Percentiles rank a stretch among this genome's conserved stretches.
Conservation (phyloP, 345 rosid species). For the Murraya paniculata region DNA sequence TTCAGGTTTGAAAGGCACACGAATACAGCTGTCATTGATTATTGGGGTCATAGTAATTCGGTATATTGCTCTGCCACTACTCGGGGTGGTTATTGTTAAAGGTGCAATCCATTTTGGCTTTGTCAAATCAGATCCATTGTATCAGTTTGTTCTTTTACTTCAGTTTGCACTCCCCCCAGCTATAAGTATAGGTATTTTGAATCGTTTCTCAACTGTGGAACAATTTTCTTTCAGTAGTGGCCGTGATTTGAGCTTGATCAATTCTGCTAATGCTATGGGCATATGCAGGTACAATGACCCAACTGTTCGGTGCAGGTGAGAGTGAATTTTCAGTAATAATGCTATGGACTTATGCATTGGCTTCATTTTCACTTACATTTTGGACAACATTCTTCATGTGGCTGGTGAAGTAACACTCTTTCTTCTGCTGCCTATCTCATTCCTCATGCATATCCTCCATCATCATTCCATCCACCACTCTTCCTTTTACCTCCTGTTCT, state of each 20-base stretch:
- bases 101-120: constrained; percentile 30
- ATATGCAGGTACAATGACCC: constrained; percentile 42
- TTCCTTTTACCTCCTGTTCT: neutral
- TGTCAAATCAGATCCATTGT: constrained; percentile 37
- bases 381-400: constrained; percentile 50
- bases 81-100: constrained; percentile 35
- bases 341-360: constrained; percentile 36
- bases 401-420: constrained; percentile 18
- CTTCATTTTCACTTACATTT: constrained; percentile 37
- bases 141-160: constrained; percentile 49
- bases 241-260: neutral
- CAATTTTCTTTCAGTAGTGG: neutral
- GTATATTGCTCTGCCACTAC: constrained; percentile 32
- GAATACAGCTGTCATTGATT: constrained; percentile 14
- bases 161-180: constrained; percentile 60
- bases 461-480: neutral
- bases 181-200: constrained; percentile 38
- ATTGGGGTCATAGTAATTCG: constrained; percentile 37
- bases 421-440: neutral
- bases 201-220: neutral
- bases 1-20: constrained; percentile 50
- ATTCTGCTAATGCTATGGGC: neutral
- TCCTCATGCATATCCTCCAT: neutral
- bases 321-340: constrained; percentile 43
- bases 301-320: constrained; percentile 36